A percentile compares a stretch with the other conserved stretches of the same genome.
These are phyloP conservation scores for Enterospora canceri DNA, from an alignment of 371 early-diverging fungal species.

Conservation along the genomic window DNA sequence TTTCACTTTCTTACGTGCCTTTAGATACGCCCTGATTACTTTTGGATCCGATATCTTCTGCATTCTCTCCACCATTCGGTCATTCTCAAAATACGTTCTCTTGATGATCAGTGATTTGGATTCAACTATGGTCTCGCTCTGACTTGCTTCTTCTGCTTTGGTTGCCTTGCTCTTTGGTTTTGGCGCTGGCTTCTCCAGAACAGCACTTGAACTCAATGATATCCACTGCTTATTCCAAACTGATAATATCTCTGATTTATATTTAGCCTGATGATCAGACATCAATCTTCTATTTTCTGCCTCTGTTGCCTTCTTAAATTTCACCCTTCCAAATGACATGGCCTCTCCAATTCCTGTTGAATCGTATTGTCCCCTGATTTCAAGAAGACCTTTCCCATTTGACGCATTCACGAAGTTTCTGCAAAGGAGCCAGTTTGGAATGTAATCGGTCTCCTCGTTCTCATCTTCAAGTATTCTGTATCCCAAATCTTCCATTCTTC, in stretches of 20 bases:
- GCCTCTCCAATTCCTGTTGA: slow-evolving; percentile 91
- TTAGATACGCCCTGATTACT: slow-evolving; percentile 55
- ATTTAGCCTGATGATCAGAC: slow-evolving; percentile 80
- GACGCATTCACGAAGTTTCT: slow-evolving; percentile 71
- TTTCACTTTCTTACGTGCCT: slow-evolving; percentile 47
- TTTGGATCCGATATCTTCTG: slow-evolving; percentile 47
- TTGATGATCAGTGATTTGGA: slow-evolving; percentile 43
- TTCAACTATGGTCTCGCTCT: slow-evolving; percentile 1
- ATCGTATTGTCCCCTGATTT: slow-evolving; percentile 53
- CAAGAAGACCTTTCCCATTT: slow-evolving; percentile 58
- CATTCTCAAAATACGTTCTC: slow-evolving; percentile 38
- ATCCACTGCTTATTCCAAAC: slow-evolving; percentile 78
- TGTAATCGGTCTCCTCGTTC: slow-evolving; percentile 71
- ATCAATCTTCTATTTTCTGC: slow-evolving; percentile 63
- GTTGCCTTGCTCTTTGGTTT: not conserved
- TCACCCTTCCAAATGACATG: slow-evolving; percentile 84
- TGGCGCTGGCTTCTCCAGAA: not conserved
- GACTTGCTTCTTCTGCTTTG: not conserved
- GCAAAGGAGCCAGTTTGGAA: slow-evolving; percentile 88
- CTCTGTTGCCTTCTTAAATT: slow-evolving; percentile 75
- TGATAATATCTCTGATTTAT: slow-evolving; percentile 68
- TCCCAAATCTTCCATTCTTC: slow-evolving; percentile 79
- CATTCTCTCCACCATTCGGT: slow-evolving; percentile 21
- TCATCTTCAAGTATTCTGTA: slow-evolving; percentile 59
- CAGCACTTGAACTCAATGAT: slow-evolving; percentile 6